Evolutionary conservation across 257 asterid species (phyloP), one percentile per base, ranked within the genome.

Genomic region (Nemophila menziesii): DNA sequence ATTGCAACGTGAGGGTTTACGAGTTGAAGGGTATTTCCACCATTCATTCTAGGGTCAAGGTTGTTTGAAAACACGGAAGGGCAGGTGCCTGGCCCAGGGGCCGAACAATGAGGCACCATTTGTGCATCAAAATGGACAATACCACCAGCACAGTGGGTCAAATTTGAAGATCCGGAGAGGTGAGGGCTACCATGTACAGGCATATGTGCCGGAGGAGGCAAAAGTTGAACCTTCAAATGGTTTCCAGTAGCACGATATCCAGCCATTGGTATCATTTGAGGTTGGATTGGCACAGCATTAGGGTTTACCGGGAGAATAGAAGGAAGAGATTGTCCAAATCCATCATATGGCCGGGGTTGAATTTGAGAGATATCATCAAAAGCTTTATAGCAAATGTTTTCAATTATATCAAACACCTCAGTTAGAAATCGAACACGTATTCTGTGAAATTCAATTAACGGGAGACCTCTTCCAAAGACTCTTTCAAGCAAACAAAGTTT

Each of bases 361-460:
- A 14, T 8, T 8, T 19, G 52, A n/a, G 55, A 16, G 12, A 82
- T 72, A 22, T 76, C 92, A 0, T 23, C 41, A 13, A 82, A 74
- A 6, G 84, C 87, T 22, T 81, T 45, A 0, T 33, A 1, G 39
- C 87, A 80, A 5, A 80, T 74, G 2, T 64, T 49, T 16, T 21
- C 27, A 12, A 62, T 15, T 5, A 57, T 33, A 39, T 14, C 56
- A 0, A 40, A 11, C 2, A 80, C 63, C 0, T 75, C 66, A 1
- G 47, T 40, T 1, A 61, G 13, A 12, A 77, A 66, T 1, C 56
- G 33, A 8, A 26, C 13, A 11, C 89, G 71, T 19, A 73, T 55
- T 5, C 62, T 68, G 5, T 66, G 72, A 10, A 80, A 61, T 33
- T 48, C 58, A 5, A 66, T 26, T 8, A 67, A 63, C 33, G 41